Conservation (phyloP, 306 rosid species). For the Lupinus albus region DNA sequence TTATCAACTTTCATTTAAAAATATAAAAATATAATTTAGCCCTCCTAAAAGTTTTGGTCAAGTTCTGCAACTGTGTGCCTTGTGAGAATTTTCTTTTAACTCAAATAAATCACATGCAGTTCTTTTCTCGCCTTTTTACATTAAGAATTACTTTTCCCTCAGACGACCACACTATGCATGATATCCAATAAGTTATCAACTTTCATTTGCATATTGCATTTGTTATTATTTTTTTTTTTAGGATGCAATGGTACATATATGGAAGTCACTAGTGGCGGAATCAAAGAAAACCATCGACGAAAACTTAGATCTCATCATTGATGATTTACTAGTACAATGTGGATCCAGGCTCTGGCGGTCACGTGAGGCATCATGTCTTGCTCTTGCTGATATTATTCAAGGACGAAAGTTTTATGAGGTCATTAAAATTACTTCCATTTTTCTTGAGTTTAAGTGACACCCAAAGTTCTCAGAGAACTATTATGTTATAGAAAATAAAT, state of each 20-base stretch:
- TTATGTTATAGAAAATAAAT: conserved; percentile 8
- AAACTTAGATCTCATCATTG: conserved; percentile 74
- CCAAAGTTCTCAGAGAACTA: conserved; percentile 22
- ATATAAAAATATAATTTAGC: too few species aligned
- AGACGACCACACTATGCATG: conserved; percentile 4
- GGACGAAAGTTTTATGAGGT: conserved; percentile 91
- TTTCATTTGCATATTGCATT: conserved; percentile 26
- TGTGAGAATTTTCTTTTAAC: neutral
- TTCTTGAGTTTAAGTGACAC: conserved; percentile 18
- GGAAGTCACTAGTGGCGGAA: conserved; percentile 95
- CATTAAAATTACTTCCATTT: conserved; percentile 29
- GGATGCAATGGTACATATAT: conserved; percentile 98
- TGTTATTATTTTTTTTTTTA: conserved; percentile 44
- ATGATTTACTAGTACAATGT: conserved; percentile 79
- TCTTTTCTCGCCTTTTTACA: conserved; percentile 5
- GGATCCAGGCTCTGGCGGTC: conserved; percentile 98
- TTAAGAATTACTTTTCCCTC: conserved; percentile 8
- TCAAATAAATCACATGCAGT: conserved; percentile 12
- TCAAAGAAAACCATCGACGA: conserved; percentile 94
- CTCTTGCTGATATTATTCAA: conserved; percentile 88
- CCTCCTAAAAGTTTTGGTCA: neutral
- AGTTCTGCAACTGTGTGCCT: neutral
- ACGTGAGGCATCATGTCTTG: conserved; percentile 92
- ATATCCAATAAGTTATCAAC: conserved; percentile 12
- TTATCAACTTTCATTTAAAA: conserved; percentile 28